Conservation (phyloP, 164 flowering plant species). For the Macadamia integrifolia region DNA sequence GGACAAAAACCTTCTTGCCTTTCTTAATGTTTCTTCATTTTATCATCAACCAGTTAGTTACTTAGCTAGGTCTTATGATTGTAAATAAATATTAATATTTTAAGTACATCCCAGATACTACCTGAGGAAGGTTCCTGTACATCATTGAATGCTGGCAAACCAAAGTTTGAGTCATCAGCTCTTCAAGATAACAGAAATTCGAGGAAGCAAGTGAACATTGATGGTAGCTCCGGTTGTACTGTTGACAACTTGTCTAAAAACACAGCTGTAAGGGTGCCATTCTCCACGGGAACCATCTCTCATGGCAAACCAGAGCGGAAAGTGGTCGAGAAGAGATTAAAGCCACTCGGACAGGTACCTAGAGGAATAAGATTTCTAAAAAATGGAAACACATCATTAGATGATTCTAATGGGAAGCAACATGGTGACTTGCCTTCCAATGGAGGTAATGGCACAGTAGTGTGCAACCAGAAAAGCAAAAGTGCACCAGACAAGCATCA, state of each 20-base stretch:
- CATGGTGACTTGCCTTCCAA: not conserved
- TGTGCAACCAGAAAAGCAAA: slow-evolving; percentile 6
- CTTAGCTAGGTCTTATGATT: not conserved
- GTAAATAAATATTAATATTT: not conserved
- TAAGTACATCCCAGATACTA: slow-evolving; percentile 22
- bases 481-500: slow-evolving; percentile 5
- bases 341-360: slow-evolving; percentile 31
- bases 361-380: slow-evolving; percentile 48
- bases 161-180: slow-evolving; percentile 17
- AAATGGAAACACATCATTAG: slow-evolving; percentile 22
- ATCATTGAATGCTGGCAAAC: slow-evolving; percentile 15
- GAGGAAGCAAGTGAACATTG: slow-evolving; percentile 12
- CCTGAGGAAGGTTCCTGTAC: slow-evolving; percentile 15
- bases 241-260: not conserved
- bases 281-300: slow-evolving; percentile 14
- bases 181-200: slow-evolving; percentile 12
- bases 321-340: slow-evolving; percentile 11
- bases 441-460: not conserved
- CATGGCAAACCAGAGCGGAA: slow-evolving; percentile 17
- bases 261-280: slow-evolving; percentile 4
- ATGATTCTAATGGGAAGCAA: slow-evolving; percentile 8
- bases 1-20: not conserved
- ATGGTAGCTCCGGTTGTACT: slow-evolving; percentile 3
- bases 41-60: not conserved
- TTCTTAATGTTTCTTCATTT: not conserved